These are phyloP conservation scores for Harrya chromipes DNA, from an alignment of 768 basidiomycete species.

Conservation along the genomic window DNA sequence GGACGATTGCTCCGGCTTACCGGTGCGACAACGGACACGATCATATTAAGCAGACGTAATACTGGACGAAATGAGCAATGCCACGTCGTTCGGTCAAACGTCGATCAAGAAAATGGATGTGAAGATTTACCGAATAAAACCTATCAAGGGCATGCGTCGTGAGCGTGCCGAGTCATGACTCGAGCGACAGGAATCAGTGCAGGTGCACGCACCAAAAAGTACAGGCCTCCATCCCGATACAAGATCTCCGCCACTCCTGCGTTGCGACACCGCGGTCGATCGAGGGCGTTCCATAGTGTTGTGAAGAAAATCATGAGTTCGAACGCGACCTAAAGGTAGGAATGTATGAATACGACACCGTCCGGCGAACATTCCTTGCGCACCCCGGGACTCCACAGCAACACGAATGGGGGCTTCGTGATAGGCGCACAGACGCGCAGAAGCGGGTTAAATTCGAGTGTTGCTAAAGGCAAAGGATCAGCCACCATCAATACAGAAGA, in stretches of 20 bases:
- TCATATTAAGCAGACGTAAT: slow-evolving; percentile 21
- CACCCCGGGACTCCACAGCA: slow-evolving; percentile 33
- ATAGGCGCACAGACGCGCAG: slow-evolving; percentile 22
- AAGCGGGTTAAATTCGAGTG: slow-evolving; percentile 3
- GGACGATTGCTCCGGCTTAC: slow-evolving; percentile 11
- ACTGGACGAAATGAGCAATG: slow-evolving; percentile 3
- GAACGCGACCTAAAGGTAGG: slow-evolving; percentile 22
- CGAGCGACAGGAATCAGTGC: neutral
- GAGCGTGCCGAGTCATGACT: neutral
- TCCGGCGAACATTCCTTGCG: neutral
- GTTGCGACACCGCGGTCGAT: slow-evolving; percentile 20
- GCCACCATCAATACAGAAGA: neutral
- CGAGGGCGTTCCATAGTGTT: slow-evolving; percentile 29
- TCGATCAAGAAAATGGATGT: neutral
- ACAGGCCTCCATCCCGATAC: slow-evolving; percentile 27
- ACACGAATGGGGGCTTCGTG: slow-evolving; percentile 16
- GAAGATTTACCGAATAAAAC: slow-evolving; percentile 22
- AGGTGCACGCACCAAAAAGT: slow-evolving; percentile 25
- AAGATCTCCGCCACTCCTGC: slow-evolving; percentile 22
- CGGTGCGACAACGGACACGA: slow-evolving; percentile 20
- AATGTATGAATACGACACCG: neutral
- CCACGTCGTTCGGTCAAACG: neutral
- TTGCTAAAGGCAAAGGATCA: slow-evolving; percentile 9
- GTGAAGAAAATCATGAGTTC: slow-evolving; percentile 31
- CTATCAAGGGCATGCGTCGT: slow-evolving; percentile 4